A percentile compares a stretch with the other conserved stretches of the same genome.
These are phyloP conservation scores for Apium graveolens DNA, from an alignment of 129 eudicot genomes.

Conservation along the genomic window DNA sequence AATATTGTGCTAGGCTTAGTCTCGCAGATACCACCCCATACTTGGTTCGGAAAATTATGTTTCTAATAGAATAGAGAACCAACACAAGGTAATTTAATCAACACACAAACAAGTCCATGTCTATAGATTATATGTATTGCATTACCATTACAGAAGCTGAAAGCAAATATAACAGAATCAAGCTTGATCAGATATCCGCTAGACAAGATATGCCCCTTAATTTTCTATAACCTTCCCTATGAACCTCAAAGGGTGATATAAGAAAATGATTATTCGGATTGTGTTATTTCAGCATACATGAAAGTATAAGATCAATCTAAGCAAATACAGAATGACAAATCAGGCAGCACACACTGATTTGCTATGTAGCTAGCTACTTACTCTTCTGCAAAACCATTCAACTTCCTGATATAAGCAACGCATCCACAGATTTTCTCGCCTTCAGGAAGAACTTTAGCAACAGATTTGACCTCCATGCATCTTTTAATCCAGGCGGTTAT, in stretches of 20 bases:
- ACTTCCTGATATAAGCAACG: constrained; percentile 43
- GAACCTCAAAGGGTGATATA: background rate
- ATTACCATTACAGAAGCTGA: background rate
- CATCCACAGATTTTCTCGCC: constrained; percentile 40
- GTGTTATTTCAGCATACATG: background rate
- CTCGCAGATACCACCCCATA: background rate
- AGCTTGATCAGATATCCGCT: background rate
- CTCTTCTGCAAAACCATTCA: constrained; percentile 47
- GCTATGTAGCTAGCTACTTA: background rate
- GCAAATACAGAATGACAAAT: background rate
- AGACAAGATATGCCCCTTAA: background rate
- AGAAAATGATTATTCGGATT: background rate
- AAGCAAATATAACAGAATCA: background rate
- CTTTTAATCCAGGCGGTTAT: constrained; percentile 52
- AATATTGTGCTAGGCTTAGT: too few relatives aligned
- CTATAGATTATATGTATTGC: background rate
- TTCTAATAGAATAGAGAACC: too few relatives aligned
- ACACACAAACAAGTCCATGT: background rate
- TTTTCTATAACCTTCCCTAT: background rate
- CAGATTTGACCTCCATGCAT: constrained; percentile 44
- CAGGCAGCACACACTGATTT: background rate
- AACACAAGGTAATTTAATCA: background rate
- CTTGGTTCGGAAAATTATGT: too few relatives aligned
- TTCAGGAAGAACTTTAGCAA: constrained; percentile 33
- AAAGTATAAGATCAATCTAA: background rate